Evolutionary conservation across 1,139 yeast genomes (phyloP).

Genomic region (Meyerozyma guilliermondii): DNA sequence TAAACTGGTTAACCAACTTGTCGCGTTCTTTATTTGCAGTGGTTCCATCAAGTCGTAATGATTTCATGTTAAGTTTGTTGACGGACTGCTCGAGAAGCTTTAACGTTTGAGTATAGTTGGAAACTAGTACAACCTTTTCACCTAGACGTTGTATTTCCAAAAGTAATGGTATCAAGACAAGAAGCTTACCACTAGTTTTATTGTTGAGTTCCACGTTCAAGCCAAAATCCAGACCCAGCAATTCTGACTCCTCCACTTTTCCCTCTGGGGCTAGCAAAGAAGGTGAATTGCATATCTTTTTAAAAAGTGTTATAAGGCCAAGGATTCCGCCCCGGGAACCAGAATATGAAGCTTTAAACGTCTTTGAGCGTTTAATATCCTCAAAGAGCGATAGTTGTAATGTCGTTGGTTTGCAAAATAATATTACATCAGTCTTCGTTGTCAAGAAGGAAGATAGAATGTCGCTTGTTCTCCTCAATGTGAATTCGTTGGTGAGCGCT

Average conservation of each 20-base stretch:
- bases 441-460: constrained; percentile 68
- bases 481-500: constrained; percentile 57
- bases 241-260: constrained; percentile 2
- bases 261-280: constrained; percentile 36
- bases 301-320: constrained; percentile 66
- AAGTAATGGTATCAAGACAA: constrained; percentile 49
- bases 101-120: constrained; percentile 84
- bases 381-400: constrained; percentile 55
- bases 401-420: constrained; percentile 72
- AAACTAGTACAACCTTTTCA: constrained; percentile 81
- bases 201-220: constrained; percentile 12
- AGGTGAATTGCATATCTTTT: constrained; percentile 85
- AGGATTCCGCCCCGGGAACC: constrained; percentile 33
- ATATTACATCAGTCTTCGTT: constrained; percentile 68
- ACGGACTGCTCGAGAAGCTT: constrained; percentile 66
- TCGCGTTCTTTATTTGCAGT: constrained; percentile 67
- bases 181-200: constrained; percentile 52
- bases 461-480: constrained; percentile 67
- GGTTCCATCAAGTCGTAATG: constrained; percentile 75
- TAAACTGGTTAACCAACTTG: constrained; percentile 64
- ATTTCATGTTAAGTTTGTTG: constrained; percentile 44
- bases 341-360: constrained; percentile 25
- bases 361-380: constrained; percentile 40
- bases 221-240: constrained; percentile 3
- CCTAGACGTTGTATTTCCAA: constrained; percentile 31